A percentile compares a stretch with the other conserved stretches of the same genome.
These are phyloP conservation scores for Barnettozyma sucrosica DNA, from an alignment of 805 yeast species.

Conservation along the genomic window DNA sequence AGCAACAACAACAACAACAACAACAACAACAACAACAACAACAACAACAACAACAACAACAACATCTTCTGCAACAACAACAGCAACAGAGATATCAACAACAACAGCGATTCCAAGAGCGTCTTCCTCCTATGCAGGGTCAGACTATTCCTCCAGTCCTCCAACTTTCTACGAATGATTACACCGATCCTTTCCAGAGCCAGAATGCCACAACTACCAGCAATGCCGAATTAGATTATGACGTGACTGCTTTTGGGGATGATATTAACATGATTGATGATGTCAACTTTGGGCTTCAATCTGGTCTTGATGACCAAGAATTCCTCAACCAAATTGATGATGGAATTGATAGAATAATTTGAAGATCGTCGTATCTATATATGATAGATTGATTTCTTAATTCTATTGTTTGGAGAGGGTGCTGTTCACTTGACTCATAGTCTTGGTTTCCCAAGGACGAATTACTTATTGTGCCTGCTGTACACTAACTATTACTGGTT, in stretches of 20 bases:
- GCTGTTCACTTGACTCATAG: too few relatives aligned
- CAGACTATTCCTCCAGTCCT: neutral
- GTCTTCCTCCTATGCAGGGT: neutral
- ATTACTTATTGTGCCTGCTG: too few relatives aligned
- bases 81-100: neutral
- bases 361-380: neutral
- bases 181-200: constrained; percentile 3
- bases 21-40: constrained; percentile 8
- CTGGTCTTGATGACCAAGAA: constrained; percentile 29
- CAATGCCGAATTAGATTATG: constrained; percentile 8
- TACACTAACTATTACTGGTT: too few relatives aligned
- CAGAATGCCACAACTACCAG: constrained; percentile 1
- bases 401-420: neutral
- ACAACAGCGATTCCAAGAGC: neutral
- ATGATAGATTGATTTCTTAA: neutral
- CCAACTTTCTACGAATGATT: constrained; percentile 1
- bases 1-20: constrained; percentile 3
- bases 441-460: neutral
- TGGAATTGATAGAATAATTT: constrained; percentile 24
- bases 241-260: constrained; percentile 11
- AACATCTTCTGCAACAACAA: neutral
- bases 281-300: constrained; percentile 27
- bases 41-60: constrained; percentile 4
- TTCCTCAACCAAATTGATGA: constrained; percentile 32
- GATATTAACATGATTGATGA: constrained; percentile 29